Conservation (phyloP, 1,139 yeast genomes). For the Kurtzmaniella quercitrusa region DNA sequence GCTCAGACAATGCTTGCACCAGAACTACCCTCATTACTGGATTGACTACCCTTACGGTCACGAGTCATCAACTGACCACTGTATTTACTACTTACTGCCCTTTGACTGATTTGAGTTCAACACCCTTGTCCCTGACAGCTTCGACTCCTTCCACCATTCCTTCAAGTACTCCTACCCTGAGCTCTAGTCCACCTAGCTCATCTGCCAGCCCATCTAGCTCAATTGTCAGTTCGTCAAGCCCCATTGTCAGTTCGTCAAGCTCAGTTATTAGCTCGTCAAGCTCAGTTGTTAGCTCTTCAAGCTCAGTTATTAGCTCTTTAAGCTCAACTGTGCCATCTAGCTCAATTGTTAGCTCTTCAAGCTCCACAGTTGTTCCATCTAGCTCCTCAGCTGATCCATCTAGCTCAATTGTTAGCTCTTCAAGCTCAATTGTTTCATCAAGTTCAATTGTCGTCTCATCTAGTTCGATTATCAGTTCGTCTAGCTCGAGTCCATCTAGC, state of each 20-base stretch:
- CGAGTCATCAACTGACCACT: conserved; percentile 8
- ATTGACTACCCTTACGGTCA: conserved; percentile 10
- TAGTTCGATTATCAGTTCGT: too few species aligned
- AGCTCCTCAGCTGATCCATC: background rate
- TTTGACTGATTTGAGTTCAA: conserved; percentile 5
- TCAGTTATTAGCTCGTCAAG: background rate
- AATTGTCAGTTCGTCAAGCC: background rate
- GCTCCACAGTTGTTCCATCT: background rate
- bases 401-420: background rate
- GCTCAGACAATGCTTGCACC: conserved; percentile 12
- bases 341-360: background rate
- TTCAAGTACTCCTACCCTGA: background rate
- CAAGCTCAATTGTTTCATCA: background rate
- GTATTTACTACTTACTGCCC: conserved; percentile 13
- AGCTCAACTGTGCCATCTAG: background rate
- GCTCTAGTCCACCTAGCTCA: background rate
- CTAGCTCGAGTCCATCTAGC: background rate
- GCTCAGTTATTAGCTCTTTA: background rate
- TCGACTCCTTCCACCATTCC: too few species aligned
- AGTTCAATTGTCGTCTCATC: background rate
- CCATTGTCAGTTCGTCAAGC: background rate
- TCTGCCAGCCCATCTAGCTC: background rate
- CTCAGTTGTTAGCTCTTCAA: background rate
- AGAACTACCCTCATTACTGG: conserved; percentile 6
- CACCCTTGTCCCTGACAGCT: too few species aligned